These are phyloP conservation scores for Naematelia aurantialba DNA, from an alignment of 768 basidiomycete species.

Conservation along the genomic window DNA sequence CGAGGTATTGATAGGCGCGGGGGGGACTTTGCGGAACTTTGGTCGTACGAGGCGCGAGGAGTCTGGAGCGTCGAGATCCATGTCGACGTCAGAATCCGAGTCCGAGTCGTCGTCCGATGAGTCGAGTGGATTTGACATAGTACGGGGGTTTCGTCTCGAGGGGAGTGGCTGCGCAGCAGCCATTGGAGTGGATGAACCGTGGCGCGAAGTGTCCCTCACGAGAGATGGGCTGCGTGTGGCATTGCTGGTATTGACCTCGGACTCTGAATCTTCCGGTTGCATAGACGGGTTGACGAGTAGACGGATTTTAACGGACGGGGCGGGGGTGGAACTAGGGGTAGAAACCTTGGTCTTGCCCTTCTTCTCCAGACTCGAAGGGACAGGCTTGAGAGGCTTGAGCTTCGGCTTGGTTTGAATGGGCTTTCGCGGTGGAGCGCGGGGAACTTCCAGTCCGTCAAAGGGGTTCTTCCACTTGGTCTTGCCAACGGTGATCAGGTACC, in stretches of 20 bases:
- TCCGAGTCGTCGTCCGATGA: conserved; percentile 36
- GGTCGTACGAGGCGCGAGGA: conserved; percentile 10
- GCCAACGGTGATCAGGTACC: conserved; percentile 21
- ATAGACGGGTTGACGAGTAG: conserved; percentile 16
- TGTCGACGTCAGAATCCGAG: no score
- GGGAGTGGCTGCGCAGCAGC: neutral
- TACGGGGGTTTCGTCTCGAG: neutral
- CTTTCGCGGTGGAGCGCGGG: conserved; percentile 29
- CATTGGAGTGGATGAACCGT: neutral
- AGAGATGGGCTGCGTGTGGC: neutral
- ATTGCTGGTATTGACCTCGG: conserved; percentile 12
- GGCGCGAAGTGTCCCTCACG: neutral
- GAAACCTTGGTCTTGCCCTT: conserved; percentile 11
- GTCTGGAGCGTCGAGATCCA: conserved; percentile 26
- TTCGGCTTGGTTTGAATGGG: conserved; percentile 24
- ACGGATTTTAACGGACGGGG: conserved; percentile 25
- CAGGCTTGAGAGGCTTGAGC: conserved; percentile 18
- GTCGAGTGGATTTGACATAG: conserved; percentile 21
- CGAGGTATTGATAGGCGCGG: conserved; percentile 19
- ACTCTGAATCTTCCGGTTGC: no score
- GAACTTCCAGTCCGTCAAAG: conserved; percentile 37
- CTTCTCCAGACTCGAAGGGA: conserved; percentile 13
- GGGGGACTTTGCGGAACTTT: conserved; percentile 22
- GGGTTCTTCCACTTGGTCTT: conserved; percentile 39
- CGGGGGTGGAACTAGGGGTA: neutral